Evolutionary conservation across 192 early-diverging fungal species (phyloP).

Genomic region (Coemansia sp.): DNA sequence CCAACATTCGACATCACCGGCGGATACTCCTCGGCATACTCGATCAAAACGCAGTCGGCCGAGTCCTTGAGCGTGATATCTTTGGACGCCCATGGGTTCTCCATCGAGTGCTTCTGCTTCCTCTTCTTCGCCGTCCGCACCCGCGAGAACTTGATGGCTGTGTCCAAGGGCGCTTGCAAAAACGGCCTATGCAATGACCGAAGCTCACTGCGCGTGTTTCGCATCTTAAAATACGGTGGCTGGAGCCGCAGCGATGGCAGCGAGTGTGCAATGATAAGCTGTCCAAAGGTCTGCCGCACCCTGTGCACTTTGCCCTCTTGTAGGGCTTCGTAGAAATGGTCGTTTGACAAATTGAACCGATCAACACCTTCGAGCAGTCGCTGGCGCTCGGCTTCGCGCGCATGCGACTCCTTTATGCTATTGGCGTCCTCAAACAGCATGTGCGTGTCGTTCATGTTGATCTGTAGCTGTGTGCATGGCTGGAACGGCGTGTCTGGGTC

Average conservation of each 20-base stretch:
- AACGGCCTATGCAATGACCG: constrained; percentile 88
- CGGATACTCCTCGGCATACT: constrained; percentile 97
- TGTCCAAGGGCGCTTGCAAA: constrained; percentile 63
- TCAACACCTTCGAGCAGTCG: constrained; percentile 62
- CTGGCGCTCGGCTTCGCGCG: constrained; percentile 62
- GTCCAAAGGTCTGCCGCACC: constrained; percentile 86
- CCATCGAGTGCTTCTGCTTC: constrained; percentile 65
- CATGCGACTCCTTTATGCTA: constrained; percentile 51
- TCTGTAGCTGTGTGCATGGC: constrained; percentile 58
- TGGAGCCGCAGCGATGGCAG: constrained; percentile 82
- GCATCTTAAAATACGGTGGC: constrained; percentile 78
- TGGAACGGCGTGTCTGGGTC: constrained; percentile 61
- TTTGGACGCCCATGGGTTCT: constrained; percentile 76
- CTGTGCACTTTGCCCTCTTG: constrained; percentile 67
- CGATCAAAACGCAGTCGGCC: constrained; percentile 77
- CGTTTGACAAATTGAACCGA: constrained; percentile 86
- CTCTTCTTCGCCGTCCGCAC: constrained; percentile 73
- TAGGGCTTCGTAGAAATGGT: constrained; percentile 78
- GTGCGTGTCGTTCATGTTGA: constrained; percentile 72
- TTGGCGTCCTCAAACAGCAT: constrained; percentile 66
- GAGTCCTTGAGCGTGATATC: constrained; percentile 90
- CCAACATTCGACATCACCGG: constrained; percentile 88
- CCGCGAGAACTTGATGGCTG: constrained; percentile 68
- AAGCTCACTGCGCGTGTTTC: constrained; percentile 75
- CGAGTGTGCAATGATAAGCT: constrained; percentile 81